Evolutionary conservation across 257 asterid genomes (phyloP).

Genomic region (Perilla frutescens): DNA sequence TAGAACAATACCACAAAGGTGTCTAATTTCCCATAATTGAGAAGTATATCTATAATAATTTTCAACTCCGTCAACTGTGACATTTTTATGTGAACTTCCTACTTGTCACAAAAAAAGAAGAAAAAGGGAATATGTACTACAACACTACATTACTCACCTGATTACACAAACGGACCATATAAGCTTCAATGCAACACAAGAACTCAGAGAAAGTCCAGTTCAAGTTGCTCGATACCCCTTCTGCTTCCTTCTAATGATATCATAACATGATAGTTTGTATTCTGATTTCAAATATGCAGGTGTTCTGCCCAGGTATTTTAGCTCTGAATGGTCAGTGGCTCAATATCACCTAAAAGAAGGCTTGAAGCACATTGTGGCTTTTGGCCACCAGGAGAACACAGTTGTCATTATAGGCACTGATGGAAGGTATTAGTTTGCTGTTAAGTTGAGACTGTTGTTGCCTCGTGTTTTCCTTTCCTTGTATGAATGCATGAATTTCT

Average conservation of each 20-base stretch:
- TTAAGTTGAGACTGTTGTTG: not conserved
- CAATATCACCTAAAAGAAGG: constrained; percentile 61
- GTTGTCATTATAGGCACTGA: constrained; percentile 52
- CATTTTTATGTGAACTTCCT: too few species aligned
- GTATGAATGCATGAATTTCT: not conserved
- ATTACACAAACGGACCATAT: not conserved
- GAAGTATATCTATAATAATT: too few species aligned
- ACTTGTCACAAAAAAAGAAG: too few species aligned
- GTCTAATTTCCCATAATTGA: too few species aligned
- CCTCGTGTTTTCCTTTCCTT: not conserved
- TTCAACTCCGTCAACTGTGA: too few species aligned
- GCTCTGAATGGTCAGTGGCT: constrained; percentile 69
- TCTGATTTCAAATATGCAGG: constrained; percentile 42
- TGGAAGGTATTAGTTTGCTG: constrained; percentile 52
- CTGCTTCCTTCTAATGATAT: not conserved
- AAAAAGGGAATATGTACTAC: too few species aligned
- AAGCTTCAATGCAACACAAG: not conserved
- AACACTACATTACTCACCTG: too few species aligned
- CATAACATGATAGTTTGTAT: not conserved
- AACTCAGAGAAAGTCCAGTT: not conserved
- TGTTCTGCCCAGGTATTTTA: constrained; percentile 62
- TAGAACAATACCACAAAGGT: too few species aligned
- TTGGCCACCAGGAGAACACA: constrained; percentile 60
- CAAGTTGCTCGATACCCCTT: not conserved
- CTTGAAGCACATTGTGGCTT: constrained; percentile 50